Base-by-base conservation (phyloP, 2,329 filamentous ascomycete genomes). In the Verticillium tricorpus region DNA sequence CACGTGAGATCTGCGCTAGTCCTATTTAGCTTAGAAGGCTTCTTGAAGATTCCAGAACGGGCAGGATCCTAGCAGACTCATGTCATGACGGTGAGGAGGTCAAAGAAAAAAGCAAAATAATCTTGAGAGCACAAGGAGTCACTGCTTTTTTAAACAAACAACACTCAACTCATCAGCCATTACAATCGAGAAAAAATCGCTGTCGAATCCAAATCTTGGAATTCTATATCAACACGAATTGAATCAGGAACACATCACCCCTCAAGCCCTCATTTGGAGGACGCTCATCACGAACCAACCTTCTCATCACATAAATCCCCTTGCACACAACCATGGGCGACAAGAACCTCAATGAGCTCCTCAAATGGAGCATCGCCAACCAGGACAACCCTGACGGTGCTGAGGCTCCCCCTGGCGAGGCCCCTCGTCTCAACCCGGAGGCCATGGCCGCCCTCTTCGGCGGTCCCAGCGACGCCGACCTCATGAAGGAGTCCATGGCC, bases 401-500 rank as follows among this genome's bases (percentile, higher is more conserved):
- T 37, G 65, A 71, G 65, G 64, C 73, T 37, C 67, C 71, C n/a
- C 69, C 75, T 25, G 68, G 74, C 28, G 63, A 71, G 59, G 67
- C 69, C 63, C 72, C 69, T 63, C 73, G 67, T 59, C 81, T 95
- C 66, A 88, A 88, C 70, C 83, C 90, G 17, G 87, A 92, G 62
- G 82, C 89, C 62, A 82, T 97, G 63, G 85, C 85, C 54, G 82
- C 89, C 15, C 82, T 97, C 61, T 84, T 96, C 71, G 93, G 93
- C 76, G 92, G 90, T 0, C 91, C 91, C 52, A 92, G 89, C 2
- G 94, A 99, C 66, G 93, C 95, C 25, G 92, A 98, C 64, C 85
- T 96, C 60, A 98, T 99, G 95, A 87, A 86, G 69, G 86, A 89
- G 59, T 84, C 90, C 65, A 96, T 99, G 87, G 83, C 84, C 32